Percentiles rank a stretch among this genome's conserved stretches.
Evolutionary conservation across 805 yeast genomes (phyloP).

Genomic region (Schizosaccharomyces lindneri): DNA sequence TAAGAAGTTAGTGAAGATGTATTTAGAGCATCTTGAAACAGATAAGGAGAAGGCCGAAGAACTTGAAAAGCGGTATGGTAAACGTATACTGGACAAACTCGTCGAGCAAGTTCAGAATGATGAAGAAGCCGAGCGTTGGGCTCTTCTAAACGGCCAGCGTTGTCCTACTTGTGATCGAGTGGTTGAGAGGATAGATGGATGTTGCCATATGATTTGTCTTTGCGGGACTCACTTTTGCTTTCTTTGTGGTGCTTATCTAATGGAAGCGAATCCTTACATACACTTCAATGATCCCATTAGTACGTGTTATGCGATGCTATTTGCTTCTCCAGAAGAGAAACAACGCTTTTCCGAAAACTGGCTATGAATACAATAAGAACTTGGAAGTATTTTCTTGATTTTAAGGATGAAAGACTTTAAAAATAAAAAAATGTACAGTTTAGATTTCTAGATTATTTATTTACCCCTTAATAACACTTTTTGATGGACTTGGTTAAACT

Average conservation of each 20-base stretch:
- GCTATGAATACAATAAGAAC: not conserved
- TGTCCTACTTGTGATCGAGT: not conserved
- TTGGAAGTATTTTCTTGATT: too few relatives aligned
- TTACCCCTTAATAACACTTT: not conserved
- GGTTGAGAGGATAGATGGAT: not conserved
- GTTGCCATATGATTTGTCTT: not conserved
- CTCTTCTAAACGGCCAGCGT: not conserved
- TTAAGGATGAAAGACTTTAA: not conserved
- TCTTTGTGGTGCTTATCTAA: not conserved
- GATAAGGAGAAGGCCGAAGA: not conserved
- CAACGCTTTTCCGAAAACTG: not conserved
- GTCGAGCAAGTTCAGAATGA: not conserved
- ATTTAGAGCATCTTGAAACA: not conserved
- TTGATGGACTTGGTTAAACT: not conserved
- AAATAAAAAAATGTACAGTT: not conserved
- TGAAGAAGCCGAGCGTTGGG: not conserved
- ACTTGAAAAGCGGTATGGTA: not conserved
- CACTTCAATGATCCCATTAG: not conserved
- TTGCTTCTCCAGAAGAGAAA: not conserved
- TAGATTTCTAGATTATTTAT: not conserved
- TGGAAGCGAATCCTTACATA: not conserved
- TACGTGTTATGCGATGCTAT: not conserved
- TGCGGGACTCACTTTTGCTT: constrained; percentile 1
- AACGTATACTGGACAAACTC: not conserved
- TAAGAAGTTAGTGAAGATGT: not conserved